phyloP scores from a whole-genome alignment of 2,329 filamentous ascomycete genomes.

The Lecanosticta acicola region DNA sequence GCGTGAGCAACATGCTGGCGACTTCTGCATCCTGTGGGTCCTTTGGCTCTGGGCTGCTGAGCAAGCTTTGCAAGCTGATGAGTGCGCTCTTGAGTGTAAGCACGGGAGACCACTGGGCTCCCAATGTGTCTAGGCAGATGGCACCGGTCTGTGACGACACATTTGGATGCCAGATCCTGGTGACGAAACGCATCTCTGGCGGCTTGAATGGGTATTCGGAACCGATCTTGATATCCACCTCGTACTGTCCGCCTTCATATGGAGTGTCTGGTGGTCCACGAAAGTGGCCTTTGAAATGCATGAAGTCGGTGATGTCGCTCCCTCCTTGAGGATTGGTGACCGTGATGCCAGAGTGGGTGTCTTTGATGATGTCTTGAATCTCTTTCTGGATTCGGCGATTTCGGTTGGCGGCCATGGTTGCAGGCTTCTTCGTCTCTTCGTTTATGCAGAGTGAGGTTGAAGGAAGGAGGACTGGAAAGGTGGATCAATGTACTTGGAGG shows the following conservation, averaged over 20 bases:
- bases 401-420: constrained; percentile 49
- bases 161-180: constrained; percentile 96
- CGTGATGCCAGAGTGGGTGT: constrained; percentile 70
- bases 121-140: constrained; percentile 92
- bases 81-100: constrained; percentile 94
- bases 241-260: constrained; percentile 79
- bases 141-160: constrained; percentile 76
- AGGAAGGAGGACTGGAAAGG: background rate
- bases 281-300: constrained; percentile 77
- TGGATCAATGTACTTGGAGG: background rate
- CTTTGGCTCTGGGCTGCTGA: constrained; percentile 89
- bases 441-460: background rate
- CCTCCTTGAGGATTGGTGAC: constrained; percentile 45
- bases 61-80: constrained; percentile 84
- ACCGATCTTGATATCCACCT: constrained; percentile 81
- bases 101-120: constrained; percentile 87
- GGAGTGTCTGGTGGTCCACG: constrained; percentile 85
- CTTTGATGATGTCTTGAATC: constrained; percentile 66
- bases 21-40: constrained; percentile 97
- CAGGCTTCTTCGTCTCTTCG: background rate
- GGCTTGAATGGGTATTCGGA: constrained; percentile 89
- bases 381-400: constrained; percentile 66
- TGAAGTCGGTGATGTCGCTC: constrained; percentile 62
- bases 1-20: constrained; percentile 77
- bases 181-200: constrained; percentile 84